Base-by-base conservation (phyloP, 23 red algal species). In the Cyanidium caldarium region DNA sequence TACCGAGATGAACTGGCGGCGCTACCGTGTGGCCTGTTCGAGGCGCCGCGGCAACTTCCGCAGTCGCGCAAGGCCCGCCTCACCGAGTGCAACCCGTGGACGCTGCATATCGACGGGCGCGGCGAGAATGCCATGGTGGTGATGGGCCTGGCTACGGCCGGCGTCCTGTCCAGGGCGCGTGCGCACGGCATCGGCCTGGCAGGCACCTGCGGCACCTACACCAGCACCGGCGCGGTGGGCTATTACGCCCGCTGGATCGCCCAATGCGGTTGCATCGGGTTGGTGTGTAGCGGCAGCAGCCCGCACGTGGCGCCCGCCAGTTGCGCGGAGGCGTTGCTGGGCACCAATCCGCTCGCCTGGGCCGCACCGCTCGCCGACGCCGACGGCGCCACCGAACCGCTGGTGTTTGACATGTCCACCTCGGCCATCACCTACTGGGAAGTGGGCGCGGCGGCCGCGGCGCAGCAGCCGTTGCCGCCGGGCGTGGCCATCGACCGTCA, bases 341-440 rank as follows among this genome's bases (percentile, higher is more conserved):
- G 51, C 3, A 16, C n/a, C 10, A 28, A 21, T 25, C 7, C n/a
- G 7, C n/a, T 28, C 31, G 21, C 31, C 5, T 61, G 51, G 51
- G 51, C n/a, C 21, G 13, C 31, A 28, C 51, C 51, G 21, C 51
- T 16, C 10, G 23, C 51, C 19, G n/a, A 16, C 7, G 23, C 51
- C 31, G n/a, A 16, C 7, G 23, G n/a, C 31, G 51, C 7, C 31
- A 5, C 51, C 5, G 51, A 61, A 28, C 51, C 51, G n/a, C 51
- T 61, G 7, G 21, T 61, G 7, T 61, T 16, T 16, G 51, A 61
- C 21, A n/a, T n/a, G n/a, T n/a, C n/a, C n/a, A n/a, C n/a, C n/a
- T n/a, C n/a, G n/a, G n/a, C n/a, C n/a, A n/a, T n/a, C n/a, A 28
- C n/a, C 51, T 61, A 12, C 23, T 61, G 51, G 51, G 51, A 61